Percentiles rank a stretch among this genome's conserved stretches.
Evolutionary conservation across 169 alveolate genomes (phyloP).

Genomic region (Ophryocystis elektroscirrha): DNA sequence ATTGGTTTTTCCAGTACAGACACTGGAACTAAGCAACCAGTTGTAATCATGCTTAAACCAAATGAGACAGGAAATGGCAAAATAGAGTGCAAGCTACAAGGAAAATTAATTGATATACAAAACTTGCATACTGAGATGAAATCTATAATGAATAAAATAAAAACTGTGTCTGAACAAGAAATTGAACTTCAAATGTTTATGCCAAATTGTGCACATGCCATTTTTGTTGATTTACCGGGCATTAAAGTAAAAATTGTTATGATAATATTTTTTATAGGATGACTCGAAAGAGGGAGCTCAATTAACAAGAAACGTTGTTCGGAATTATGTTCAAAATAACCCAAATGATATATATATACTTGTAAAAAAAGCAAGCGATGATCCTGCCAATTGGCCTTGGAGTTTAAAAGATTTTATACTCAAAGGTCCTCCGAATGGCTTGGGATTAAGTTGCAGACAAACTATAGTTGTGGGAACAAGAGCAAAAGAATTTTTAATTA

Average conservation of each 20-base stretch:
- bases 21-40: conserved; percentile 65
- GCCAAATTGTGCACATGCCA: conserved; percentile 57
- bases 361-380: conserved; percentile 58
- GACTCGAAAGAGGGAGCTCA: conserved; percentile 59
- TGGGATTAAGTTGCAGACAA: conserved; percentile 51
- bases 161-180: conserved; percentile 36
- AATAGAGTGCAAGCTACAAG: conserved; percentile 22
- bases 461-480: conserved; percentile 59
- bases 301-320: conserved; percentile 47
- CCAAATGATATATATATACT: conserved; percentile 58
- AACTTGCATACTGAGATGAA: conserved; percentile 50
- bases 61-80: conserved; percentile 18
- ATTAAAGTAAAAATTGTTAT: conserved; percentile 18
- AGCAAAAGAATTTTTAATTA: conserved; percentile 43
- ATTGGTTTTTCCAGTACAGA: conserved; percentile 57
- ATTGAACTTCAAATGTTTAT: conserved; percentile 50
- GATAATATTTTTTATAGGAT: too few species aligned
- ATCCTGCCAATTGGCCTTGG: conserved; percentile 70
- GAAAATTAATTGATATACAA: conserved; percentile 28
- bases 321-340: conserved; percentile 46
- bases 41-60: conserved; percentile 46
- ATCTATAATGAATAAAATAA: conserved; percentile 34
- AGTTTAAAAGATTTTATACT: conserved; percentile 44
- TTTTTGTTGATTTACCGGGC: conserved; percentile 63
- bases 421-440: conserved; percentile 41